Evolutionary conservation across 1,284 basidiomycete species (phyloP).

Genomic region (Mycena citricolor): DNA sequence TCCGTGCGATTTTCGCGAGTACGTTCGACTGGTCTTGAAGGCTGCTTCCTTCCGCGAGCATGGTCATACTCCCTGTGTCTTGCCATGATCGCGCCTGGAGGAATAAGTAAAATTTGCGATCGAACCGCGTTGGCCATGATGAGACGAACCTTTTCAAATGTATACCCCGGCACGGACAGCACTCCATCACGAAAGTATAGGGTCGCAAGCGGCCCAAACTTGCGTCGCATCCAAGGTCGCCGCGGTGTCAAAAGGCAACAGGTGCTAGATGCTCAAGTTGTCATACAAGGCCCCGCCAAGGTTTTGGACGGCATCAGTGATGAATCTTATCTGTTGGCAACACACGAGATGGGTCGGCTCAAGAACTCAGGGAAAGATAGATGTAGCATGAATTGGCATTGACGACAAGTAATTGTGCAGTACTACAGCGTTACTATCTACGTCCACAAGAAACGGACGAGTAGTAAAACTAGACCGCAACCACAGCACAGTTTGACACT

Average conservation of each 20-base stretch:
- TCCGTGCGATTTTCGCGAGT: slow-evolving; percentile 68
- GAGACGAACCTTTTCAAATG: slow-evolving; percentile 63
- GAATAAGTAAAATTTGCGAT: not conserved
- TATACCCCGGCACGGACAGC: slow-evolving; percentile 65
- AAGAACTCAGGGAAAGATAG: no score
- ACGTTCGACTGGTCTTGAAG: slow-evolving; percentile 68
- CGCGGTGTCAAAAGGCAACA: not conserved
- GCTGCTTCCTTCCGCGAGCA: slow-evolving; percentile 64
- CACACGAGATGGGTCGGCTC: no score
- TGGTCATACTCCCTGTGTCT: slow-evolving; percentile 69
- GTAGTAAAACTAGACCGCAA: no score
- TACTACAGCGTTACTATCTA: no score
- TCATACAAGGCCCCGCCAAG: no score
- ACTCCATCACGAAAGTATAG: slow-evolving; percentile 53
- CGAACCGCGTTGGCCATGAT: slow-evolving; percentile 3
- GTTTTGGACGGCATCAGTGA: no score
- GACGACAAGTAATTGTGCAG: no score
- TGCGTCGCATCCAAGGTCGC: slow-evolving; percentile 35
- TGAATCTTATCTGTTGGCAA: no score
- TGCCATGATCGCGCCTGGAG: slow-evolving; percentile 60
- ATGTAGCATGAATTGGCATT: no score
- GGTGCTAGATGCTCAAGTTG: not conserved
- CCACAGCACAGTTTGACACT: no score
- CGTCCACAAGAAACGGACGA: no score
- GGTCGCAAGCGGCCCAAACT: slow-evolving; percentile 47